Conservation (phyloP, 805 yeast species). For the Lipomyces kockii region DNA sequence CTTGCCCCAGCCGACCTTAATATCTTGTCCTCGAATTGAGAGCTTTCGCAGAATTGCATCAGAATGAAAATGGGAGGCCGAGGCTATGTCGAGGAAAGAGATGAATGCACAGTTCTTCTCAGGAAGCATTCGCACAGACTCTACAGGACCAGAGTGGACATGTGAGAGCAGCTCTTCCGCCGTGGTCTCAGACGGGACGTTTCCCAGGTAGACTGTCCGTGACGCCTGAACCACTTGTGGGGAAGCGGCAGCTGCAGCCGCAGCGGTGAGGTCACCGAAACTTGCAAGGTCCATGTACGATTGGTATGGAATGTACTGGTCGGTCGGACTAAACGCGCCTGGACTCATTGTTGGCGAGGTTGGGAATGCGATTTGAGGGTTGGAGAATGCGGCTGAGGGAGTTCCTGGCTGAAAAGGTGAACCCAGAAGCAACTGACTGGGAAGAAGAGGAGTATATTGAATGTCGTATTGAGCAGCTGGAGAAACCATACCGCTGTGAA, state of each 20-base stretch:
- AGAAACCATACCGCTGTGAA: constrained; percentile 16
- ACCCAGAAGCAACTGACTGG: constrained; percentile 46
- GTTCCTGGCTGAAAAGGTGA: constrained; percentile 48
- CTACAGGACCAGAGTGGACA: constrained; percentile 88
- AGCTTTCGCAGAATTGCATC: constrained; percentile 87
- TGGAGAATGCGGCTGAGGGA: constrained; percentile 38
- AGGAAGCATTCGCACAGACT: constrained; percentile 70
- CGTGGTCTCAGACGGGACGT: constrained; percentile 79
- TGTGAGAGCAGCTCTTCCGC: constrained; percentile 84
- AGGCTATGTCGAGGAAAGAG: constrained; percentile 84
- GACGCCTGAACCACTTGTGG: constrained; percentile 33
- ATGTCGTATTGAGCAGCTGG: constrained; percentile 41
- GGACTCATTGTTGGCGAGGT: constrained; percentile 36
- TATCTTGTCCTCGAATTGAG: constrained; percentile 77
- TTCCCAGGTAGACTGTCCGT: constrained; percentile 89
- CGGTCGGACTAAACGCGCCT: constrained; percentile 25
- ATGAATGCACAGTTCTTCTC: constrained; percentile 87
- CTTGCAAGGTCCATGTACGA: constrained; percentile 34
- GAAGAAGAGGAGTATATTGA: constrained; percentile 45
- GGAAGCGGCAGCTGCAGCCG: constrained; percentile 28
- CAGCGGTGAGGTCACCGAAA: constrained; percentile 21
- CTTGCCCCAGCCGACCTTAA: constrained; percentile 93
- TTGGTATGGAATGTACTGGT: constrained; percentile 32
- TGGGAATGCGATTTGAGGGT: constrained; percentile 30
- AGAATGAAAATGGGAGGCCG: constrained; percentile 89